Evolutionary conservation across 2,329 filamentous ascomycete species (phyloP), one percentile per base, ranked within the genome.

Genomic region (Capronia americana): DNA sequence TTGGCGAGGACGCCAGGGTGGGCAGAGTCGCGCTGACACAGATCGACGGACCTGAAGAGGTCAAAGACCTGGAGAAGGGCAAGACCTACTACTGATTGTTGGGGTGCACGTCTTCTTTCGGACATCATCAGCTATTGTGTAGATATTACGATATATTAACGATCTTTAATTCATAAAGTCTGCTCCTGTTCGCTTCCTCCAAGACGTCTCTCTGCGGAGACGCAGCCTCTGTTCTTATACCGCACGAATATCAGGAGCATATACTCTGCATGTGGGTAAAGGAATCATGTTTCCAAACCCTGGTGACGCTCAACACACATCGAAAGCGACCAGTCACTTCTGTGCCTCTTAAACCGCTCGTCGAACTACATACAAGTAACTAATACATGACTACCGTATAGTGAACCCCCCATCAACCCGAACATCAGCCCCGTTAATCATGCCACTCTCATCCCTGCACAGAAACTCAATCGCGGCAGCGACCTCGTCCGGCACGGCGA

Each of bases 381-480:
- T 50, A 10, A 20, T 50, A 11, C 23, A 12, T 48, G 24, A 14
- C 48, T 61, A 61, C 10, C 75, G 71, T 63, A 78, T 75, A 1
- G 78, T 79, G 68, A 78, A 79, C 0, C 78, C 78, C 4, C 78
- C 78, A 72, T 80, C 78, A 50, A 80, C 72, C 28, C 75, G 74
- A 57, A 80, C 70, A 72, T 80, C 78, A 11, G 77, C 77, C 5
- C 78, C 78, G 62, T 80, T 80, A 23, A 79, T 76, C 78, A 79
- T 80, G 0, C 75, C 78, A 50, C 77, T 79, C 6, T 75, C 79
- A 61, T 80, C 78, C 73, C 78, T 74, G 60, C 78, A 79, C 44
- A 81, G 71, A 61, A 79, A 80, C 1, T 77, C 59, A 11, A 79
- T 77, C 0, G 79, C 74, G 64, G 78, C 76, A 1, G 78, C 78